These are phyloP conservation scores for Hevea brasiliensis DNA, from an alignment of 345 rosid genomes.

Conservation along the genomic window DNA sequence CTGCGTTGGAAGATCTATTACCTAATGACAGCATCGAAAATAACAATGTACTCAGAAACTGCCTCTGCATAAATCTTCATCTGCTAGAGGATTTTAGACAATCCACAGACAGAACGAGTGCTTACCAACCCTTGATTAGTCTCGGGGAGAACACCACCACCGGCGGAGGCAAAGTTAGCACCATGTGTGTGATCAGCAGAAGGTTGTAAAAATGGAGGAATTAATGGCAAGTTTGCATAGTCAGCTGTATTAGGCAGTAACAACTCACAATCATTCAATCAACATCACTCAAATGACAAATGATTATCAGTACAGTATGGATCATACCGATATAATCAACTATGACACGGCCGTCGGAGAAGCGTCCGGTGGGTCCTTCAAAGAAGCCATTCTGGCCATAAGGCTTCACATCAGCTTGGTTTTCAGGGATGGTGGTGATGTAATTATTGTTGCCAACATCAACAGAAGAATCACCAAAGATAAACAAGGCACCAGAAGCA, in stretches of 20 bases:
- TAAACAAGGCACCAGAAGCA: constrained; percentile 32
- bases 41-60: not conserved
- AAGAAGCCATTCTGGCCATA: constrained; percentile 49
- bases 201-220: constrained; percentile 46
- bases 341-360: constrained; percentile 53
- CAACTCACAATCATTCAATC: not conserved
- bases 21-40: constrained; percentile 18
- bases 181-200: constrained; percentile 38
- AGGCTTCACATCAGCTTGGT: constrained; percentile 42
- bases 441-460: constrained; percentile 59
- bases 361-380: constrained; percentile 44
- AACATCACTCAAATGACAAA: not conserved
- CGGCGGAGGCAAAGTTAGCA: constrained; percentile 55
- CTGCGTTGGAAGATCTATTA: constrained; percentile 46
- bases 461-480: constrained; percentile 57
- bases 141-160: constrained; percentile 53
- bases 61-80: no score
- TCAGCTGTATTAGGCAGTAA: constrained; percentile 30
- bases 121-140: constrained; percentile 47
- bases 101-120: not conserved
- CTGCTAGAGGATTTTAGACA: no score
- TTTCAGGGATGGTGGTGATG: constrained; percentile 40
- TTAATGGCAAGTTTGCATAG: constrained; percentile 49
- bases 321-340: constrained; percentile 52
- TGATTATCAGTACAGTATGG: not conserved